Evolutionary conservation across 768 basidiomycete genomes (phyloP).

Genomic region (Cystoderma amianthinum): DNA sequence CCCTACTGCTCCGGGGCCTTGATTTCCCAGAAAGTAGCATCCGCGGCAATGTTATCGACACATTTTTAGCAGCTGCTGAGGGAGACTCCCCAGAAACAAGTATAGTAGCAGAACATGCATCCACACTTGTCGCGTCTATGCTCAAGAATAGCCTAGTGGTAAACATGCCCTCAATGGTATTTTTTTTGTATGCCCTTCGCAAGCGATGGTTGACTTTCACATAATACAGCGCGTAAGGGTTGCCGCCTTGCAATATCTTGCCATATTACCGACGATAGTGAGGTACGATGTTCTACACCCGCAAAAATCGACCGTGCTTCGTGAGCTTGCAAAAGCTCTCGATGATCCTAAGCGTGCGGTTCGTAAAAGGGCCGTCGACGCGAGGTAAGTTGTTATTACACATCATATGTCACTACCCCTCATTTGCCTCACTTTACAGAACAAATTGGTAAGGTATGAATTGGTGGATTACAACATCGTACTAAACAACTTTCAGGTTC

Average conservation of each 20-base stretch:
- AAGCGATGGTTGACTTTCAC: too few relatives aligned
- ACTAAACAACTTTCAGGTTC: constrained; percentile 34
- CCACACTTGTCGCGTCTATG: constrained; percentile 64
- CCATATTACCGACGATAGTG: constrained; percentile 64
- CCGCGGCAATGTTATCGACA: constrained; percentile 75
- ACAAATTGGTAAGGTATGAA: constrained; percentile 36
- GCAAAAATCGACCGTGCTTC: constrained; percentile 65
- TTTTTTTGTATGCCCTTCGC: too few relatives aligned
- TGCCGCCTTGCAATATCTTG: constrained; percentile 70
- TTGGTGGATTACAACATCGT: constrained; percentile 11
- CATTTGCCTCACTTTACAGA: constrained; percentile 16
- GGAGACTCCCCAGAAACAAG: constrained; percentile 41
- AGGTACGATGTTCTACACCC: constrained; percentile 83
- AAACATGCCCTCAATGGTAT: constrained; percentile 53
- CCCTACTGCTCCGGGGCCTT: constrained; percentile 80
- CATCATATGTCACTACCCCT: background rate
- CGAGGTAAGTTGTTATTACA: constrained; percentile 28
- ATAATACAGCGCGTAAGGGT: constrained; percentile 63
- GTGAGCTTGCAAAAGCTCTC: constrained; percentile 64
- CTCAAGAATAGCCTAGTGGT: constrained; percentile 50
- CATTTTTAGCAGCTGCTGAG: constrained; percentile 64
- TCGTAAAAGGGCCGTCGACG: constrained; percentile 84
- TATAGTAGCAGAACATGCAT: constrained; percentile 61
- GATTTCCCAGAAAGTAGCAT: constrained; percentile 69
- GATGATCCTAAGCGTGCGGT: constrained; percentile 90